Percentiles rank a stretch among this genome's conserved stretches.
phyloP scores from a whole-genome alignment of 2,329 filamentous ascomycete species.

The Cladosporium sp. region DNA sequence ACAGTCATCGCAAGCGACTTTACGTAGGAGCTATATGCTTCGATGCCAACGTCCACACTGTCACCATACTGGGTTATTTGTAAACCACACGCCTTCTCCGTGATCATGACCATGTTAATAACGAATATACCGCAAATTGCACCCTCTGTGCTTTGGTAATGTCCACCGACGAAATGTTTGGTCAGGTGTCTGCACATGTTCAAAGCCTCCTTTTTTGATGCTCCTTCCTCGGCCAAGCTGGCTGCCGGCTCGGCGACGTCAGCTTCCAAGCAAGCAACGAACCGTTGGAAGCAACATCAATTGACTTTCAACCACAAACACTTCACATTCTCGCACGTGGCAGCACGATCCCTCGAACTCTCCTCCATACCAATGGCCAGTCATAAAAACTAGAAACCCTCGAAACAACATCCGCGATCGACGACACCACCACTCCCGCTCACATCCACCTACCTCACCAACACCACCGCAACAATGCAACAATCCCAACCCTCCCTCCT shows the following conservation, averaged over 20 bases:
- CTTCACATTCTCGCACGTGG: not conserved
- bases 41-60: not conserved
- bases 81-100: not conserved
- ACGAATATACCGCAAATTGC: not conserved
- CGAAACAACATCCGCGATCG: not conserved
- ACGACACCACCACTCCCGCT: not conserved
- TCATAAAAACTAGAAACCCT: not conserved
- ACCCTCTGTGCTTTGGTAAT: too few relatives aligned
- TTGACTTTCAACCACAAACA: slow-evolving; percentile 1
- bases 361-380: not conserved
- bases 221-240: slow-evolving; percentile 6
- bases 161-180: not conserved
- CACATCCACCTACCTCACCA: not conserved
- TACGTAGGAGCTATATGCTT: not conserved
- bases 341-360: not conserved
- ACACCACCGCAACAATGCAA: slow-evolving; percentile 14
- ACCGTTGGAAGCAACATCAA: not conserved
- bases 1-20: not conserved
- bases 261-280: slow-evolving; percentile 1
- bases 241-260: slow-evolving; percentile 6
- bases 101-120: not conserved
- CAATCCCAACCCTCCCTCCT: slow-evolving; percentile 32
- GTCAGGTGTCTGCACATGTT: not conserved
- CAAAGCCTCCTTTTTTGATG: not conserved
- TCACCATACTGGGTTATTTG: not conserved